These are phyloP conservation scores for Ottelia alismoides DNA, from an alignment of 106 monocot species.

Conservation along the genomic window DNA sequence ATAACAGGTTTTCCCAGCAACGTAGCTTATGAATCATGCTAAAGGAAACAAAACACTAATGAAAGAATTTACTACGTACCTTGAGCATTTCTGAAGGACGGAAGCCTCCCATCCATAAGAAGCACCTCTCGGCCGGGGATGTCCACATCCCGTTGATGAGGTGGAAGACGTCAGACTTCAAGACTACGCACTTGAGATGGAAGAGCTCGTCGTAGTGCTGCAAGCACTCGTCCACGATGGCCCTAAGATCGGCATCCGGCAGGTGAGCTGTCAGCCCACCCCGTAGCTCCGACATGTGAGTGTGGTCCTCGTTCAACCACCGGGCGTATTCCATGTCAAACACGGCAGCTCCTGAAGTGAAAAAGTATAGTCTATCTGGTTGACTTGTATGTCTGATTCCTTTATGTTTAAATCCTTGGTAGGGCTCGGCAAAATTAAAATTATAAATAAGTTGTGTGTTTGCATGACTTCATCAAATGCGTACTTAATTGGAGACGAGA, in stretches of 20 bases:
- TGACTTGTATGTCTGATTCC: too few species aligned
- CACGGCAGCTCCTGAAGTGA: conserved; percentile 30
- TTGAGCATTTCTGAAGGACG: conserved; percentile 86
- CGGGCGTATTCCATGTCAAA: conserved; percentile 85
- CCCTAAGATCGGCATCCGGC: conserved; percentile 44
- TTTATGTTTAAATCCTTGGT: too few species aligned
- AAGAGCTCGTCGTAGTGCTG: conserved; percentile 69
- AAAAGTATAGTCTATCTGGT: not conserved
- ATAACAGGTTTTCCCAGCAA: not conserved
- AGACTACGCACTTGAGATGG: conserved; percentile 40
- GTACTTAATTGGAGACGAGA: not conserved
- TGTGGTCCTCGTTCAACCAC: conserved; percentile 70
- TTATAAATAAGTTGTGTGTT: not conserved
- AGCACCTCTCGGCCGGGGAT: conserved; percentile 79
- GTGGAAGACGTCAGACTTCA: conserved; percentile 75
- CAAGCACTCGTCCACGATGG: conserved; percentile 63
- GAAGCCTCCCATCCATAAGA: conserved; percentile 96
- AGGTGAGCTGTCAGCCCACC: conserved; percentile 56
- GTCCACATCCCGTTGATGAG: conserved; percentile 88
- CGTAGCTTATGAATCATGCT: not conserved
- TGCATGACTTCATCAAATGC: not conserved
- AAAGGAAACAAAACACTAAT: not conserved
- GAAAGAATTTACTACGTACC: conserved; percentile 15
- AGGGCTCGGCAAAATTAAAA: too few species aligned
- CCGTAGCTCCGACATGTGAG: conserved; percentile 55